These are phyloP conservation scores for Ogataea paraovalis DNA, from an alignment of 805 yeast genomes.

Conservation along the genomic window DNA sequence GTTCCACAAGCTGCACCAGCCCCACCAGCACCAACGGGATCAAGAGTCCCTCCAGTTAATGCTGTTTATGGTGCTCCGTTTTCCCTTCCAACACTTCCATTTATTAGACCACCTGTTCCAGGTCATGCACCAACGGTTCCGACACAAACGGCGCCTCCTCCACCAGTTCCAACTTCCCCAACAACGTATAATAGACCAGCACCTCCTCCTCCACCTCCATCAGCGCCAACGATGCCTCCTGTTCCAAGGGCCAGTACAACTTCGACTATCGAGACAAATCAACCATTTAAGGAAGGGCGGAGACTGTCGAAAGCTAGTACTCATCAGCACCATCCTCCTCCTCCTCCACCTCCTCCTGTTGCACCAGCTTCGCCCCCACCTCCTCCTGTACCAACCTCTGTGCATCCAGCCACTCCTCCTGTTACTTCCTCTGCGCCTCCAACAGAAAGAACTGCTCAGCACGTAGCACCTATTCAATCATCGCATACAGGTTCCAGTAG, in stretches of 20 bases:
- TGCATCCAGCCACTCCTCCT: too few species aligned
- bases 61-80: too few species aligned
- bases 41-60: constrained; percentile 16
- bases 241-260: constrained; percentile 18
- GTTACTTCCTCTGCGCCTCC: not conserved
- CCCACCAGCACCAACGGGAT: constrained; percentile 7
- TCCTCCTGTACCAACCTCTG: constrained; percentile 1
- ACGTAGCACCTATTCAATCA: not conserved
- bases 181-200: constrained; percentile 17
- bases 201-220: constrained; percentile 18
- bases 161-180: constrained; percentile 21
- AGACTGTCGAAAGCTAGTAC: constrained; percentile 1
- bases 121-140: constrained; percentile 8
- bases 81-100: constrained; percentile 7
- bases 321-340: constrained; percentile 9
- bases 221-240: constrained; percentile 22
- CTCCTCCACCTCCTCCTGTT: constrained; percentile 13
- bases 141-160: constrained; percentile 3
- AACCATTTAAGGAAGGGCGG: constrained; percentile 7
- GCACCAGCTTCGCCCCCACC: constrained; percentile 16
- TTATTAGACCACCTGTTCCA: constrained; percentile 3
- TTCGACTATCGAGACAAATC: constrained; percentile 8
- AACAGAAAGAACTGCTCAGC: not conserved
- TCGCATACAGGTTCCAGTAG: constrained; percentile 19
- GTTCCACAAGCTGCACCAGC: constrained; percentile 6